These are phyloP conservation scores for Nannochloris sp. DNA, from an alignment of 139 green algal species.

Conservation along the genomic window DNA sequence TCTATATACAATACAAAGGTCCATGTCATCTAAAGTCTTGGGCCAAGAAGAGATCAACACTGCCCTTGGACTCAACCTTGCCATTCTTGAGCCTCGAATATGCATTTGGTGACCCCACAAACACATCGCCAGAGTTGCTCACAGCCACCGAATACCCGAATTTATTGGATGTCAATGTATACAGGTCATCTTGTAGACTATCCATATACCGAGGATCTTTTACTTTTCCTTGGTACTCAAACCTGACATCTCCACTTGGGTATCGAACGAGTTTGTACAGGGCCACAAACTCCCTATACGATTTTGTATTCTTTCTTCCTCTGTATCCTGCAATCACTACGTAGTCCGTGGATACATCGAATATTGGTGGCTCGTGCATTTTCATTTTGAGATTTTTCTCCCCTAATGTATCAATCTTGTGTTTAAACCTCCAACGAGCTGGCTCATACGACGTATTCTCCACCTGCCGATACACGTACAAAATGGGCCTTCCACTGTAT, in stretches of 20 bases:
- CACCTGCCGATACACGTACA: background rate
- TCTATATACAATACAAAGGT: too few species aligned
- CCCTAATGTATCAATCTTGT: background rate
- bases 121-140: background rate
- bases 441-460: background rate
- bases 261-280: background rate
- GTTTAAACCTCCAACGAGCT: background rate
- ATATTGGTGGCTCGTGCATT: background rate
- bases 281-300: background rate
- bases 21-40: background rate
- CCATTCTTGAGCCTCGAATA: background rate
- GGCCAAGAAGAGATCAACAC: constrained; percentile 1
- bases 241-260: background rate
- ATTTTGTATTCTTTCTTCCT: background rate
- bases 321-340: background rate
- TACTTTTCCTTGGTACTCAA: background rate
- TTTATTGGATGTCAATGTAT: background rate
- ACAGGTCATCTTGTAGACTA: background rate
- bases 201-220: background rate
- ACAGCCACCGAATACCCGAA: background rate
- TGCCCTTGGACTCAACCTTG: background rate
- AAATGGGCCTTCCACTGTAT: background rate
- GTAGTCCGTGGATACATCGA: background rate
- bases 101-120: background rate
- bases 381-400: constrained; percentile 1